These are phyloP conservation scores for Fraxinus floribunda DNA, from an alignment of 305 asterid genomes.

Conservation along the genomic window DNA sequence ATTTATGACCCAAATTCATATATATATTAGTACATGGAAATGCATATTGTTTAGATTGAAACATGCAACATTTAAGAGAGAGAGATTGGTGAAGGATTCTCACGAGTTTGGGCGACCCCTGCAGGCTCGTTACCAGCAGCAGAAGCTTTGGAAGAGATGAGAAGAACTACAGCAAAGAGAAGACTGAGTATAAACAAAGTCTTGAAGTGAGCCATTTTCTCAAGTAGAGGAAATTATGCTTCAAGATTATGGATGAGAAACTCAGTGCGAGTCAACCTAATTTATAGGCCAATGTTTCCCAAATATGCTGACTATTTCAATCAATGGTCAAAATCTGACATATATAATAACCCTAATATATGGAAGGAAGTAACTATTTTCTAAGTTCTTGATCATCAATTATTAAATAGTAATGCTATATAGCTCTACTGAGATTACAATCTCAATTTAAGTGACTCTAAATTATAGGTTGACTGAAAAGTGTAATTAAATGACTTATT, in stretches of 20 bases:
- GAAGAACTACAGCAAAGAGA: constrained; percentile 27
- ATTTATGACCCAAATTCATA: neutral
- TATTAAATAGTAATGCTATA: neutral
- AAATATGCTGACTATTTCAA: neutral
- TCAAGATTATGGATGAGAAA: constrained; percentile 5
- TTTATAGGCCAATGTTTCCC: constrained; percentile 23
- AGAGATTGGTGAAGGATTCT: neutral
- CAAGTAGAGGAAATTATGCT: neutral
- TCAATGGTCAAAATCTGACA: neutral
- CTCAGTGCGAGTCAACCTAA: neutral
- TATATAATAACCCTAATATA: neutral
- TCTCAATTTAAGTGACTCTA: too few relatives aligned
- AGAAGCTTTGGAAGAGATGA: constrained; percentile 28
- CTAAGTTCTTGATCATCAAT: neutral
- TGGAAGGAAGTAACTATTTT: neutral
- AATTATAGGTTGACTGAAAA: too few relatives aligned
- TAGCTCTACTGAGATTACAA: too few relatives aligned
- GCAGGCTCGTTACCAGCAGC: constrained; percentile 18
- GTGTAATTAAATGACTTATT: too few relatives aligned
- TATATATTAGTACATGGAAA: neutral
- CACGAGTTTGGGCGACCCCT: constrained; percentile 19
- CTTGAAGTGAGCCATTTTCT: constrained; percentile 31
- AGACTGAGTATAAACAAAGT: constrained; percentile 29
- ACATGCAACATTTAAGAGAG: neutral
- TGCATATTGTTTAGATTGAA: neutral